Base-by-base conservation (phyloP, 345 rosid genomes). In the Salix brachista region DNA sequence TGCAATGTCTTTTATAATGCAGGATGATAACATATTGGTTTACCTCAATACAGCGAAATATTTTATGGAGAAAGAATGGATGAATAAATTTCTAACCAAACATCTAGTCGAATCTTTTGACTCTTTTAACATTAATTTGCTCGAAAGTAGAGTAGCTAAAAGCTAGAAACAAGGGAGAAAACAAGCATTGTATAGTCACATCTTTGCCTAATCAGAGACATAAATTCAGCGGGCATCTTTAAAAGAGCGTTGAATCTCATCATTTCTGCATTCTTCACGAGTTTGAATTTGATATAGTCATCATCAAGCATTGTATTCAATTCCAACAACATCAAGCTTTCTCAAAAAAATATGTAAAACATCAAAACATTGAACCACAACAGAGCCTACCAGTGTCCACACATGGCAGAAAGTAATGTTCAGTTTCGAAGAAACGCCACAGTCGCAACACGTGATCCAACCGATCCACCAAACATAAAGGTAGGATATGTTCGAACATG, bases 401-500 rank as follows among this genome's bases (percentile, higher is more conserved):
- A 65, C 41, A 39, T 13, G 34, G 28, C 17, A 48, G 30, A 58
- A 6, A 46, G 73, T 23, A 36, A 42, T 21, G 69, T 75, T 87
- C 85, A 93, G 81, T 81, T 86, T 77, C 93, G 88, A 56, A 88
- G 87, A 78, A 96, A 92, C 8, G 98, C 99, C 70, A 92, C 98
- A 0, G 97, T 96, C 39, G 99, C 94, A 65, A 93, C 98, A 66
- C 97, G 96, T 3, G 98, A 91, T 78, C 99, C 98, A 8, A 87
- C 89, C 4, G 88, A 79, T 32, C 98, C 99, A 52, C 97, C 97
- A 73, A 94, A 92, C 90, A 84, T 90, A 86, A 92, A 94, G 16
- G 97, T 92, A 0, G 98, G 99, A 82, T 91, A 91, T 4, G 95
- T 86, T 68, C 92, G 88, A 74, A 96, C 97, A 56, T 94, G 99